Evolutionary conservation across 2,329 filamentous ascomycete species (phyloP).

Genomic region (Phialophora tarda): DNA sequence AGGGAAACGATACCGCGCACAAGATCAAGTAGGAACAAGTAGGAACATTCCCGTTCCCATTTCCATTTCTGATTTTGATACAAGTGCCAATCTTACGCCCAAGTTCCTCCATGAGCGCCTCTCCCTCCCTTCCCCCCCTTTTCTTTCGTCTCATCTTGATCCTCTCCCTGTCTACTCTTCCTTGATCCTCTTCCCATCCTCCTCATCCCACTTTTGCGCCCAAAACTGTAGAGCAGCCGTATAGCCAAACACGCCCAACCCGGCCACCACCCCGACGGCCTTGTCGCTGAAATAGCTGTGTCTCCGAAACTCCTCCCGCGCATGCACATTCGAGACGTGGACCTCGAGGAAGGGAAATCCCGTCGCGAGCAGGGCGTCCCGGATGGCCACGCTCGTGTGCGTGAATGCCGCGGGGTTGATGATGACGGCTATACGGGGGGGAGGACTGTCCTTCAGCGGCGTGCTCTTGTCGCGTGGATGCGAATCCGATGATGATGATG

Average conservation of each 20-base stretch:
- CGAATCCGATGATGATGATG: neutral
- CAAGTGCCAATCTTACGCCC: too few species aligned
- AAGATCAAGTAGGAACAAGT: too few species aligned
- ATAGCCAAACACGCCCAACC: conserved; percentile 68
- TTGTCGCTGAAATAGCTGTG: conserved; percentile 78
- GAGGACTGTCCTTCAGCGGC: too few species aligned
- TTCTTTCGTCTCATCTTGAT: neutral
- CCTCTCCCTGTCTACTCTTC: neutral
- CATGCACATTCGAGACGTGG: conserved; percentile 78
- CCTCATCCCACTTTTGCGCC: conserved; percentile 45
- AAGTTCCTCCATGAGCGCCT: too few species aligned
- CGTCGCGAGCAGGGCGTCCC: conserved; percentile 74
- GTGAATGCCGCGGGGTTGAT: conserved; percentile 79
- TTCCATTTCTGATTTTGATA: neutral
- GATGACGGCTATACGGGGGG: conserved; percentile 48
- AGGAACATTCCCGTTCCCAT: neutral
- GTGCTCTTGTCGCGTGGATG: too few species aligned
- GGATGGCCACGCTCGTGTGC: conserved; percentile 75
- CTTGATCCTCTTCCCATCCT: conserved; percentile 13
- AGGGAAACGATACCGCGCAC: too few species aligned
- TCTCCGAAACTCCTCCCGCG: conserved; percentile 69
- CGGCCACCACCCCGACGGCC: conserved; percentile 74
- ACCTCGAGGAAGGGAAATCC: conserved; percentile 76
- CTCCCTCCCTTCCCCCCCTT: too few species aligned
- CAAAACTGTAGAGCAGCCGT: conserved; percentile 63